Conservation (phyloP, 257 asterid genomes). For the Gardenia jasminoides region DNA sequence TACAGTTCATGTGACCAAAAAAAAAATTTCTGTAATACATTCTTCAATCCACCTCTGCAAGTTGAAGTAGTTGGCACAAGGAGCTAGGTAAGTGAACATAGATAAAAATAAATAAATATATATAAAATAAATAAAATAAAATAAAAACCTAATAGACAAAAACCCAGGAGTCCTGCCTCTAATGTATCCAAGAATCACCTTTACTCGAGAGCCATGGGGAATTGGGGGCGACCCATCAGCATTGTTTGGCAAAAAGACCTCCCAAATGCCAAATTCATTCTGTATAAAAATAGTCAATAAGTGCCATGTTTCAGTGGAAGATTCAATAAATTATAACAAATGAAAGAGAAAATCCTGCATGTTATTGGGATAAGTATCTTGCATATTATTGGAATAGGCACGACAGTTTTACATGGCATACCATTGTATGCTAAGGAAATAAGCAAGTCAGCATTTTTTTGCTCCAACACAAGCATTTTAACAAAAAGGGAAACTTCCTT, state of each 20-base stretch:
- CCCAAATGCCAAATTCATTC: conserved; percentile 99
- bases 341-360: neutral
- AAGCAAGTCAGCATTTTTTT: neutral
- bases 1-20: neutral
- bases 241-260: conserved; percentile 87
- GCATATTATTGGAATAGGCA: neutral
- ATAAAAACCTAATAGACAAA: neutral
- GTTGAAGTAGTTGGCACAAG: too few relatives aligned
- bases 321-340: neutral
- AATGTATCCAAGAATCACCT: conserved; percentile 48
- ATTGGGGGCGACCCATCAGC: conserved; percentile 94
- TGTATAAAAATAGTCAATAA: conserved; percentile 38
- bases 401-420: neutral
- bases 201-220: conserved; percentile 93
- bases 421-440: neutral
- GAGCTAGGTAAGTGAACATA: neutral
- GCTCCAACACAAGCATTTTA: neutral
- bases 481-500: neutral
- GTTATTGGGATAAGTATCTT: neutral
- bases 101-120: too few relatives aligned
- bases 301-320: conserved; percentile 13
- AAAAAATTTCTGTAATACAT: neutral
- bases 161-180: neutral
- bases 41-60: neutral
- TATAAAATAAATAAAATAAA: too few relatives aligned